These are phyloP conservation scores for Lycium ferocissimum DNA, from an alignment of 257 asterid genomes.

Conservation along the genomic window DNA sequence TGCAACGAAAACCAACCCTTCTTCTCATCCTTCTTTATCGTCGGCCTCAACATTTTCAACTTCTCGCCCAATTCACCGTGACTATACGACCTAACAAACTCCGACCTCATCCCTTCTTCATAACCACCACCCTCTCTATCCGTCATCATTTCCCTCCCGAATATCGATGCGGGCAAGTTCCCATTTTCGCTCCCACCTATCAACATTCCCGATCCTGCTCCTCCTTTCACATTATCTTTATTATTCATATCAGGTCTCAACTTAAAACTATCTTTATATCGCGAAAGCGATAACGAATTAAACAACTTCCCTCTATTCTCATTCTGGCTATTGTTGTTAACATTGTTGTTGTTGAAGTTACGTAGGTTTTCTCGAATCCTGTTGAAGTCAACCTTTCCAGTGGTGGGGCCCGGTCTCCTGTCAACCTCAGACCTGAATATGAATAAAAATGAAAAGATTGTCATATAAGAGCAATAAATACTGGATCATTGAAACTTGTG, in stretches of 20 bases:
- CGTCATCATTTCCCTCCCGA: slow-evolving; percentile 34
- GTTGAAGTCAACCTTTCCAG: not conserved
- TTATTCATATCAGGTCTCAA: slow-evolving; percentile 1
- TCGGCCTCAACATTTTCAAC: slow-evolving; percentile 68
- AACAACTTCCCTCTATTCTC: not conserved
- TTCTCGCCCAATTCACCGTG: slow-evolving; percentile 59
- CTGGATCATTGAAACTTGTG: no score
- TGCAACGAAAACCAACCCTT: slow-evolving; percentile 71
- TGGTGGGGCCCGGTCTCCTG: not conserved
- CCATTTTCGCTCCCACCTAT: slow-evolving; percentile 26
- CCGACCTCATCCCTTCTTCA: not conserved
- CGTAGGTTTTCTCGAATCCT: slow-evolving; percentile 38
- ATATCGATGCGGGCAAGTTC: slow-evolving; percentile 15
- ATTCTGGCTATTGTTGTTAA: not conserved
- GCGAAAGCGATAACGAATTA: not conserved
- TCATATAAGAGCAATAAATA: no score
- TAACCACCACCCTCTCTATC: slow-evolving; percentile 11
- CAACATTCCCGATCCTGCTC: not conserved
- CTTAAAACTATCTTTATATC: not conserved
- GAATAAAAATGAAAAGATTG: no score
- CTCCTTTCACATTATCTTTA: not conserved
- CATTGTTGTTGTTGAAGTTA: not conserved
- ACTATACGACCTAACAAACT: slow-evolving; percentile 36
- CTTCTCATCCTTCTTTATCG: slow-evolving; percentile 44
- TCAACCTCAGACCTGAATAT: no score